A percentile compares a stretch with the other conserved stretches of the same genome.
These are phyloP conservation scores for Aspergillus fructus DNA, from an alignment of 2,329 filamentous ascomycete species.

Conservation along the genomic window DNA sequence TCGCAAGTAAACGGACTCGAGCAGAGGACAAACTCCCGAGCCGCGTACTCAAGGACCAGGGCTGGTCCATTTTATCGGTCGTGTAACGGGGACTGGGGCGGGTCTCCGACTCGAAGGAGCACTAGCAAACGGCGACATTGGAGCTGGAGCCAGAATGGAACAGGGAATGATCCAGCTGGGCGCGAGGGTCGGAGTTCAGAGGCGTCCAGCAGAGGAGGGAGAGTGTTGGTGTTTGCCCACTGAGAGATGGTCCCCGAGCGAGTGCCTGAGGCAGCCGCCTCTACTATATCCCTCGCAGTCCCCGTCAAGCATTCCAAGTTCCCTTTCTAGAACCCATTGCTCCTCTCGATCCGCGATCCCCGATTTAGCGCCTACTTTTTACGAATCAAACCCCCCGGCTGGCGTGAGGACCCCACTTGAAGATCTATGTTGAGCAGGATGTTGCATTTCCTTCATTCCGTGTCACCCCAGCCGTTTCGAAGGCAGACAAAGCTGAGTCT, in stretches of 20 bases:
- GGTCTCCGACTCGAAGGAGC: neutral
- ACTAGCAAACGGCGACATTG: neutral
- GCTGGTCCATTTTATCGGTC: conserved; percentile 3
- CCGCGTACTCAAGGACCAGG: conserved; percentile 1
- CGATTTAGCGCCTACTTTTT: neutral
- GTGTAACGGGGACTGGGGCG: conserved; percentile 6
- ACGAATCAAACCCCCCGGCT: neutral
- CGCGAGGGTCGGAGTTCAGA: neutral
- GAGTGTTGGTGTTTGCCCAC: neutral
- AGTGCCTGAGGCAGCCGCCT: neutral
- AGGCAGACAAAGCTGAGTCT: neutral
- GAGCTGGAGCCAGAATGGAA: neutral
- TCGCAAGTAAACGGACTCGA: neutral
- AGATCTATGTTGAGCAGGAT: neutral
- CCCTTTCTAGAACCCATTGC: neutral
- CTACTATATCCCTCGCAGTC: neutral
- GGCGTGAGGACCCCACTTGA: neutral
- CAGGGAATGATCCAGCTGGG: neutral
- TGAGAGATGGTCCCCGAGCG: neutral
- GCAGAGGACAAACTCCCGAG: neutral
- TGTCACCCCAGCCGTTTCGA: conserved; percentile 6
- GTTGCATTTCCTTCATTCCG: neutral
- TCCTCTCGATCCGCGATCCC: neutral
- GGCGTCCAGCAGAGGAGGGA: neutral
- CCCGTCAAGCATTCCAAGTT: neutral